Base-by-base conservation (phyloP, 257 asterid genomes). In the Nyctanthes arbortristis region DNA sequence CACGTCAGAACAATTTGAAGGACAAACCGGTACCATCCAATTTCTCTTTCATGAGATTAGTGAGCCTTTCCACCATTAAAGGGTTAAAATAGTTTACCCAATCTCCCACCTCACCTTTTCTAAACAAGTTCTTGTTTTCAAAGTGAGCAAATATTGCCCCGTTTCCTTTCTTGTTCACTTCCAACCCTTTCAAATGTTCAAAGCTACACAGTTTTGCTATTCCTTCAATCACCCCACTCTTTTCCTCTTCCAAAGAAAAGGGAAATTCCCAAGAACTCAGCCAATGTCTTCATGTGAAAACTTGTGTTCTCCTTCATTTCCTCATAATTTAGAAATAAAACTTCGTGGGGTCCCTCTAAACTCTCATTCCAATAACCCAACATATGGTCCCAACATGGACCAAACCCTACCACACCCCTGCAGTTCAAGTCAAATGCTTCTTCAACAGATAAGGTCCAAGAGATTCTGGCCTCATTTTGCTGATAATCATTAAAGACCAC, bases 351-450 rank as follows among this genome's bases (percentile, higher is more conserved):
- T 31, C 13, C 72, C 27, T 68, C 64, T 24, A 63, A 36, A 60
- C 86, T 83, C 73, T 69, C 79, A 0, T 28, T 40, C 89, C 91
- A 84, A 40, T 77, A 82, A 13, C 84, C 89, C 35, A 84, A 29
- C 85, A 84, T 70, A 57, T 87, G 94, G n/a, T 87, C 89, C 87
- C 89, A 85, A 25, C 75, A 85, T 9, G 89, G 91, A 13, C 91
- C 89, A 40, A 6, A 87, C 39, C 76, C 81, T 2, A 30, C 27
- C 5, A 63, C 70, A 4, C 91, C 91, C 30, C 73, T 67, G 3
- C 78, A 71, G 0, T 77, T 82, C 78, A 75, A 47, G 67, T 79
- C 78, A 25, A 84, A 76, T 0, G 65, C 73, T 20, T 69, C 82
- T 9, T 78, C 78, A 4, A 79, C 2, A 77, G 10, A 14, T 74